A percentile compares a stretch with the other conserved stretches of the same genome.
These are phyloP conservation scores for Tolypocladium endophyticum DNA, from an alignment of 2,329 filamentous ascomycete genomes.

Conservation along the genomic window DNA sequence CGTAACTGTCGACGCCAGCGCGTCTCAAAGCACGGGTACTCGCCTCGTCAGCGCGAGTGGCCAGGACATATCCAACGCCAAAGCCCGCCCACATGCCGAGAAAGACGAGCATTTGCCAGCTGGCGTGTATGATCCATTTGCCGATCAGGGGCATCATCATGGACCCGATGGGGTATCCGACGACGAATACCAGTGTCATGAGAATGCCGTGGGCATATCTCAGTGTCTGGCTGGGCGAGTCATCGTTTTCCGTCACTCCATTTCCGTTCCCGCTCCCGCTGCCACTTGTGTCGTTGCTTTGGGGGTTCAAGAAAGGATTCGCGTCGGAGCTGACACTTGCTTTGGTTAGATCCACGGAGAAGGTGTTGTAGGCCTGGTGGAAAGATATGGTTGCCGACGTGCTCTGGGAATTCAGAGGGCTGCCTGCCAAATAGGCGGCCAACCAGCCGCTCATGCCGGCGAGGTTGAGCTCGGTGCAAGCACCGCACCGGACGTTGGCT, in stretches of 20 bases:
- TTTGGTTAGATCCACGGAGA: constrained; percentile 36
- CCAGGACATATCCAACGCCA: constrained; percentile 41
- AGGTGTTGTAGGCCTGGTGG: constrained; percentile 34
- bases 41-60: constrained; percentile 30
- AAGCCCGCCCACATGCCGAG: constrained; percentile 50
- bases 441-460: constrained; percentile 36
- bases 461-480: constrained; percentile 39
- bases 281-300: background rate
- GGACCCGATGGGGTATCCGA: constrained; percentile 50
- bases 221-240: constrained; percentile 14
- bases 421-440: constrained; percentile 40
- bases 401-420: constrained; percentile 32
- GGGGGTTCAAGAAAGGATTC: constrained; percentile 38
- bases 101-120: constrained; percentile 43
- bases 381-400: constrained; percentile 26
- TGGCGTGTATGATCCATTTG: constrained; percentile 46
- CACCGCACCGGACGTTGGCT: constrained; percentile 47
- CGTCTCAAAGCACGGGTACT: constrained; percentile 12
- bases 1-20: background rate
- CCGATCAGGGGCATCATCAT: constrained; percentile 49
- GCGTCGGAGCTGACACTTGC: constrained; percentile 34
- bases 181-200: constrained; percentile 48
- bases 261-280: constrained; percentile 1
- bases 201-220: constrained; percentile 44
- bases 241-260: background rate